Conservation (phyloP, 305 asterid genomes). For the Striga hermonthica region DNA sequence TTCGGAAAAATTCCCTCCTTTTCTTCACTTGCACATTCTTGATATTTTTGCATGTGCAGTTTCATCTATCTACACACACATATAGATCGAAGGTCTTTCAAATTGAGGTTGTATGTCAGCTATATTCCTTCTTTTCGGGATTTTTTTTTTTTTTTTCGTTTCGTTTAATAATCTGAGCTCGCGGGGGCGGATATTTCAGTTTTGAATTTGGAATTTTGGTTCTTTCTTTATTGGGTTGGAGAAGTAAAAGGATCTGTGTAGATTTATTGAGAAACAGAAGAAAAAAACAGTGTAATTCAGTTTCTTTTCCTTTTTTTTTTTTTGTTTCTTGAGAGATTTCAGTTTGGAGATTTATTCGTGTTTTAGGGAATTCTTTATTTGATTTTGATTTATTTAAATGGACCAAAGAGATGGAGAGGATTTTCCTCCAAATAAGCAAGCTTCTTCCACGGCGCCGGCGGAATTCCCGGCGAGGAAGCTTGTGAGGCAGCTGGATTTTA, state of each 20-base stretch:
- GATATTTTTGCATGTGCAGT: constrained; percentile 19
- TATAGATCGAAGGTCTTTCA: constrained; percentile 33
- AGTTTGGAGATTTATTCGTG: constrained; percentile 30
- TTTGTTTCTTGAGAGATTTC: constrained; percentile 16
- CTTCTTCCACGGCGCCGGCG: constrained; percentile 37
- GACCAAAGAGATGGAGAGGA: constrained; percentile 59
- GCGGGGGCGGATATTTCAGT: constrained; percentile 26
- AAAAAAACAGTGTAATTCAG: constrained; percentile 34
- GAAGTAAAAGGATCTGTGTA: constrained; percentile 26
- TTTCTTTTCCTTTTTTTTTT: constrained; percentile 18
- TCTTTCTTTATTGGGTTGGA: constrained; percentile 26
- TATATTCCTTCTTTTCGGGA: constrained; percentile 26
- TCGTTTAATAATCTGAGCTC: constrained; percentile 46
- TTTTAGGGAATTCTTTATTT: background rate
- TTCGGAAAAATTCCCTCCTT: constrained; percentile 31
- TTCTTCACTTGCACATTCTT: constrained; percentile 24
- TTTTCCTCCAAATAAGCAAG: constrained; percentile 59
- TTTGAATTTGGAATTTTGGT: constrained; percentile 17
- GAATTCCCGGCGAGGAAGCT: constrained; percentile 75
- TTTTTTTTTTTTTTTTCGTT: constrained; percentile 23
- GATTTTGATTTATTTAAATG: constrained; percentile 44
- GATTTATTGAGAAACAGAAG: constrained; percentile 18
- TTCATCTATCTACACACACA: constrained; percentile 16
- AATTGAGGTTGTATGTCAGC: constrained; percentile 33
- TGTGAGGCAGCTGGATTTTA: constrained; percentile 91